Conservation (phyloP, 768 basidiomycete genomes). For the Suillus spraguei region DNA sequence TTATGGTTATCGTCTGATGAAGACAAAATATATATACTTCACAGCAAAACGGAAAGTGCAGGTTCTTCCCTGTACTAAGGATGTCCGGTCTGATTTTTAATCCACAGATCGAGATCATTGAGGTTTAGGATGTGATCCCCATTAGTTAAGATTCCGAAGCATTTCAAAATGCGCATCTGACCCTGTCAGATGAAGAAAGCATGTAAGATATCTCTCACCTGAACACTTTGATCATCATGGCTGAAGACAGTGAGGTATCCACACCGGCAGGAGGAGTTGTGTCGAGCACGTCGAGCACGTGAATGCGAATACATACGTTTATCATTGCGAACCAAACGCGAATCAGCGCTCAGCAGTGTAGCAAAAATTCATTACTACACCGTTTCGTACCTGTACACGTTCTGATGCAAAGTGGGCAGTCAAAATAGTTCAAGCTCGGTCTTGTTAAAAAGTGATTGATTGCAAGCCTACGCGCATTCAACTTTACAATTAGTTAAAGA, state of each 20-base stretch:
- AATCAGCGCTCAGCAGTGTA: not conserved
- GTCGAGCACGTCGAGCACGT: not conserved
- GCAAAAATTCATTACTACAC: not conserved
- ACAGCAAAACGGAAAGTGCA: not conserved
- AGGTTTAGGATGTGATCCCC: not conserved
- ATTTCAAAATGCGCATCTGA: no score
- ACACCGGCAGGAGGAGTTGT: not conserved
- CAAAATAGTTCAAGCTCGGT: not conserved
- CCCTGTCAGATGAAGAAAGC: no score
- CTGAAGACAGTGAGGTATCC: no score
- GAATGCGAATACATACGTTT: not conserved
- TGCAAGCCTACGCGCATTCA: conserved; percentile 4
- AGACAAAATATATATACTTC: not conserved
- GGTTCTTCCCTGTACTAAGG: not conserved
- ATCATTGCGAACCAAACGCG: no score
- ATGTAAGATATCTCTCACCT: no score
- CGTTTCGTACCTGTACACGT: not conserved
- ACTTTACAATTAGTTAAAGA: conserved; percentile 1
- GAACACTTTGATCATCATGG: no score
- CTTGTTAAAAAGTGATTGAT: not conserved
- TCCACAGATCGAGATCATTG: not conserved
- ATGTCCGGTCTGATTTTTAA: not conserved
- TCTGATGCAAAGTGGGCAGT: not conserved
- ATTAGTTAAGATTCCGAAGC: no score
- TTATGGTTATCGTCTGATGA: not conserved